Base-by-base conservation (phyloP, 805 yeast species). In the Nakazawaea wickerhamii region DNA sequence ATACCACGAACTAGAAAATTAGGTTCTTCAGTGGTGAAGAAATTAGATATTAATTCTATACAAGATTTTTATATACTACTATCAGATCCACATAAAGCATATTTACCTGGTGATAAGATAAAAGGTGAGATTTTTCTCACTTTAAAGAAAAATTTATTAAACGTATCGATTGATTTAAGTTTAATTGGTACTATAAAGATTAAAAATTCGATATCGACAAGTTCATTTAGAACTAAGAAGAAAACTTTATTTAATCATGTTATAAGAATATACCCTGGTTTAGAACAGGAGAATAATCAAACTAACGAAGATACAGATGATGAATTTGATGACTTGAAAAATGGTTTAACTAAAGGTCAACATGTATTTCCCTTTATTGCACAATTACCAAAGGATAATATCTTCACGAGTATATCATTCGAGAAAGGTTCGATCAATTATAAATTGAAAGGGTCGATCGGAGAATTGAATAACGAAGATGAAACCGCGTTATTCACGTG, bases 311-410 rank as follows among this genome's bases (percentile, higher is more conserved):
- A 58, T 32, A 48, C 52, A 7, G 45, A 52, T 38, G 56, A 48
- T 19, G 31, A 40, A 11, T 50, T 48, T n/a, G 41, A 41, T 23
- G 11, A 38, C 21, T 18, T 25, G 30, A n/a, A 19, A 5, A 67
- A 60, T 45, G 85, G 85, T 0, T 58, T 84, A n/a, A 73, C 78
- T 15, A 77, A 79, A 53, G 96, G 96, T 32, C 91, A 85, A 55
- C 96, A 89, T 60, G 64, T 86, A 27, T 89, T 90, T 57, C 95
- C 95, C 17, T 90, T 89, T 55, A 76, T 83, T 37, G 84, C 89
- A 33, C 81, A 77, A 51, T 68, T 89, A n/a, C 96, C 96, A 1
- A 73, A 71, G 50, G 78, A 76, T 49, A 75, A 84, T 49, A 72
- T 86, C 3, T 81, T 70, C 59, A 84, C 93, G 18, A 79, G 88